A percentile compares a stretch with the other conserved stretches of the same genome.
phyloP scores from a whole-genome alignment of 345 rosid genomes.

The Xanthoceras sorbifolium region DNA sequence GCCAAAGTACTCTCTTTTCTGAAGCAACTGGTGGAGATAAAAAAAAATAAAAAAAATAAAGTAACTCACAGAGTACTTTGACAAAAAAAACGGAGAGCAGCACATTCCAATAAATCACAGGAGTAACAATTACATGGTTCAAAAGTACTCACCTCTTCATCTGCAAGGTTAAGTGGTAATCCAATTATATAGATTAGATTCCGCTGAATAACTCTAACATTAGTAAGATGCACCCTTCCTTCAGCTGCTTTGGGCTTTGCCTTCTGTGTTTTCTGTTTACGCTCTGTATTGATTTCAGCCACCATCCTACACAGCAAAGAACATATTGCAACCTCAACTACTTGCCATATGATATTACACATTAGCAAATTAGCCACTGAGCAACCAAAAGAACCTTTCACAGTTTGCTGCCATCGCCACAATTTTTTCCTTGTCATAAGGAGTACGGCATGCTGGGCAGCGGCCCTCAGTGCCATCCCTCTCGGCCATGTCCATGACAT shows the following conservation, averaged over 20 bases:
- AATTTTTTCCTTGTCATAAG: slow-evolving; percentile 90
- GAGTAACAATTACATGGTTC: neutral
- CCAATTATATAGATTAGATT: slow-evolving; percentile 80
- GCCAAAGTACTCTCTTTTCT: slow-evolving; percentile 65
- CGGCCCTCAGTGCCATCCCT: slow-evolving; percentile 81
- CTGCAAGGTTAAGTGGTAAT: slow-evolving; percentile 65
- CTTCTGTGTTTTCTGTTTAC: slow-evolving; percentile 51
- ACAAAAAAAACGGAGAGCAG: slow-evolving; percentile 2
- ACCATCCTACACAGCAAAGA: slow-evolving; percentile 33
- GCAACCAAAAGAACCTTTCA: slow-evolving; percentile 52
- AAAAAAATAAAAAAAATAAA: neutral
- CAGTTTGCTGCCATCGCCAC: slow-evolving; percentile 74
- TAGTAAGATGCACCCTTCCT: slow-evolving; percentile 66
- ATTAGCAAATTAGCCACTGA: neutral
- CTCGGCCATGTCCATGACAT: slow-evolving; percentile 92
- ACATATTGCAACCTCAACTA: slow-evolving; percentile 3
- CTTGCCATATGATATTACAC: neutral
- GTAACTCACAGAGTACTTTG: neutral
- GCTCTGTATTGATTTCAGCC: slow-evolving; percentile 41
- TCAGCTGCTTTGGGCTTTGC: slow-evolving; percentile 58
- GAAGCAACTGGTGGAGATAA: slow-evolving; percentile 53
- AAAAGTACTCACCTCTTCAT: slow-evolving; percentile 56
- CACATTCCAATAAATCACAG: neutral
- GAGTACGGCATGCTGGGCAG: slow-evolving; percentile 86
- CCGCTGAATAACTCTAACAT: slow-evolving; percentile 62